phyloP scores from a whole-genome alignment of 2,329 filamentous ascomycete species.

The Cladosporium sp. region DNA sequence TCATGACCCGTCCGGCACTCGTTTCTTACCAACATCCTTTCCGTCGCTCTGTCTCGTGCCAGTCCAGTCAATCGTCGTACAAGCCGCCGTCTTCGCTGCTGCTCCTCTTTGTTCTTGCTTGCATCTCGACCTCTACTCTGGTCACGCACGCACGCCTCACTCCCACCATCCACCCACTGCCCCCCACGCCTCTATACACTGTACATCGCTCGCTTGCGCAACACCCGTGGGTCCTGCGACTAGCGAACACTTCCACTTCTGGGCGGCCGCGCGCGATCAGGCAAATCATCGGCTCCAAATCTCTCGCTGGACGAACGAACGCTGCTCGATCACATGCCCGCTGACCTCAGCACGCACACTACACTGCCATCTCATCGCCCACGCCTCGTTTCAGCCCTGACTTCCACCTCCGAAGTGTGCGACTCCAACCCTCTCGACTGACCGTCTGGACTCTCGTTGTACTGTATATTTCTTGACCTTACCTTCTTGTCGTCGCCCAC shows the following conservation, averaged over 20 bases:
- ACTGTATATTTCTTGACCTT: not conserved
- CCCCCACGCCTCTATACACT: not conserved
- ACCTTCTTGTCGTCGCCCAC: not conserved
- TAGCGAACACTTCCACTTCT: not conserved
- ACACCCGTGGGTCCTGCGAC: constrained; percentile 7
- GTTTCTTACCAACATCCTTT: not conserved
- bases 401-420: not conserved
- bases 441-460: not conserved
- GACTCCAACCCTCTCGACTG: not conserved
- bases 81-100: not conserved
- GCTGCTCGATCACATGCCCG: constrained; percentile 3
- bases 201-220: constrained; percentile 12
- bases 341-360: not conserved
- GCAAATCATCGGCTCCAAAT: not conserved
- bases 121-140: not conserved
- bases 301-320: not conserved
- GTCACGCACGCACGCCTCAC: not conserved
- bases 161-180: not conserved
- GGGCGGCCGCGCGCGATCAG: not conserved
- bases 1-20: not conserved
- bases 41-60: not conserved
- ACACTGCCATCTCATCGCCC: not conserved
- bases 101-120: not conserved
- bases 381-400: constrained; percentile 7
- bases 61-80: not conserved